phyloP scores from a whole-genome alignment of 306 rosid genomes.

The Geum urbanum region DNA sequence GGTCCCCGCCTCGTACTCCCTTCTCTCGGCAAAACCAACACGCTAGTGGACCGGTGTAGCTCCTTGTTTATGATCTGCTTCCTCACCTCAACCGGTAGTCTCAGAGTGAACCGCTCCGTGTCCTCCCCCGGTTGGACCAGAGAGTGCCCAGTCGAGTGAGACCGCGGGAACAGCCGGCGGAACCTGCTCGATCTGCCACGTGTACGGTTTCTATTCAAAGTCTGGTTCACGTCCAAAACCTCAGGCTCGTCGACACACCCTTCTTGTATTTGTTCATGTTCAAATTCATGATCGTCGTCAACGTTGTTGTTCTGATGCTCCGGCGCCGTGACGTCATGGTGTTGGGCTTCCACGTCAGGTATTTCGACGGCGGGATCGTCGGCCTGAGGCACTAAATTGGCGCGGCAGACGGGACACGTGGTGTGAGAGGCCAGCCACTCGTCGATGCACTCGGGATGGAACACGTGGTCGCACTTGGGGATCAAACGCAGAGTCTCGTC shows the following conservation, averaged over 20 bases:
- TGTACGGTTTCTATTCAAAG: conserved; percentile 54
- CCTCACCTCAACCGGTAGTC: conserved; percentile 63
- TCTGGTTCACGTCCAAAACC: conserved; percentile 9
- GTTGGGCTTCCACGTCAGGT: conserved; percentile 43
- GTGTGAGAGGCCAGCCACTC: conserved; percentile 70
- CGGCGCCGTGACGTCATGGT: conserved; percentile 21
- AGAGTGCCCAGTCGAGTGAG: conserved; percentile 91
- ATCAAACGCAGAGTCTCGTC: conserved; percentile 78
- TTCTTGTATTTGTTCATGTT: too few relatives aligned
- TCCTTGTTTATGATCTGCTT: conserved; percentile 52
- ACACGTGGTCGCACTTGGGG: conserved; percentile 91
- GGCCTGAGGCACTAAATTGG: conserved; percentile 53
- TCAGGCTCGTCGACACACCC: too few relatives aligned
- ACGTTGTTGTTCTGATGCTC: neutral
- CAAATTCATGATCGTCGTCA: neutral
- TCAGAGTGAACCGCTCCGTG: conserved; percentile 77
- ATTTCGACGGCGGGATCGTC: conserved; percentile 27
- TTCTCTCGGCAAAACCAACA: conserved; percentile 50
- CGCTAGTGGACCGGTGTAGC: conserved; percentile 58
- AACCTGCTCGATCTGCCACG: conserved; percentile 36
- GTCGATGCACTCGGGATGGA: conserved; percentile 83
- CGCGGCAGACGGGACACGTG: conserved; percentile 90
- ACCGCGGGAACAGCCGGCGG: conserved; percentile 47
- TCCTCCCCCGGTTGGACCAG: conserved; percentile 63
- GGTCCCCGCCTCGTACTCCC: conserved; percentile 58